Evolutionary conservation across 2,329 filamentous ascomycete species (phyloP), one percentile per base, ranked within the genome.

Genomic region (Ceratocystis ficicola): DNA sequence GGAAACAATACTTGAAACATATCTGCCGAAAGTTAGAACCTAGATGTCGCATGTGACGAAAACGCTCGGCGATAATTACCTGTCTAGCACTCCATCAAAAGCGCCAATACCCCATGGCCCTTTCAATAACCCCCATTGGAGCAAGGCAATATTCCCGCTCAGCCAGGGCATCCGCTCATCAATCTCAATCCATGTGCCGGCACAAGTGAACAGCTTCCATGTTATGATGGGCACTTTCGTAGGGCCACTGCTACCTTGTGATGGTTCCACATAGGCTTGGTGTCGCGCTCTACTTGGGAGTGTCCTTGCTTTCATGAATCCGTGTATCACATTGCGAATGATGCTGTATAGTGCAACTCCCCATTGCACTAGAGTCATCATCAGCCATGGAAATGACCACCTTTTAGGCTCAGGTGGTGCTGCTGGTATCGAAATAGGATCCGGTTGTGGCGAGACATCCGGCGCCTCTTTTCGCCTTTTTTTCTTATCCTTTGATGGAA

Each of bases 131-230:
- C 85, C 80, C 80, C 88, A 86, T 76, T 94, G 90, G 70, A 87
- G 74, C 75, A 96, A 82, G 66, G 88, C 88, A 68, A 94, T 74
- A 70, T 83, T 78, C 73, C 90, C 90, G 73, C 81, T 81, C 66
- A 96, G 81, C 93, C 93, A 97, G 69, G 93, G 93, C 90, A 96
- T 95, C 75, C 90, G 88, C 70, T 79, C 75, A 70, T 87, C 81
- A 73, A 96, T 76, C 78, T 91, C 86, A 70, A 91, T 76, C 69
- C 95, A 76, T 74, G 84, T 86, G 69, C 85, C 86, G 66, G 87
- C 74, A 75, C 88, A 89, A 71, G 85, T 80, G 86, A 89, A 96
- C 64, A 90, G 74, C 71, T 83, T 84, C 81, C 94, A 96, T 70
- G 83, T 81, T 68, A 94, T 77, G 70, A 96, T 81, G 64, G 90